phyloP scores from a whole-genome alignment of 345 rosid species.

The Cardamine resedifolia region DNA sequence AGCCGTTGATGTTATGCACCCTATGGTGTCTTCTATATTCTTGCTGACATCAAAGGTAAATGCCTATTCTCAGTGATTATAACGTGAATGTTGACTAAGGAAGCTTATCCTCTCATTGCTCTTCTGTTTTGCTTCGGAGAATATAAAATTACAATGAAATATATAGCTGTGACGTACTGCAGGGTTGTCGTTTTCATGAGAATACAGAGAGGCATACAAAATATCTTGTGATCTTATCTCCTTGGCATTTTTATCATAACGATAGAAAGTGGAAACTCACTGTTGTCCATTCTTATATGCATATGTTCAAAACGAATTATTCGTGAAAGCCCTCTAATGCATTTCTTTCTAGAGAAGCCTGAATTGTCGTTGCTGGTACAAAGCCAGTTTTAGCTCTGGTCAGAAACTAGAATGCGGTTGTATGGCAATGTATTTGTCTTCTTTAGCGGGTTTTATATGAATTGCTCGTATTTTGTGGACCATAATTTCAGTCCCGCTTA shows the following conservation, averaged over 20 bases:
- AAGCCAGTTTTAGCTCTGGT: not conserved
- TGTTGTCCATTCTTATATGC: not conserved
- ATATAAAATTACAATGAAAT: not conserved
- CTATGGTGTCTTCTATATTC: constrained; percentile 77
- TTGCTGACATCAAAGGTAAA: constrained; percentile 61
- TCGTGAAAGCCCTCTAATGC: not conserved
- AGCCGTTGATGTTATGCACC: constrained; percentile 82
- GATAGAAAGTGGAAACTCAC: not conserved
- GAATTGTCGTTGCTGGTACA: not conserved
- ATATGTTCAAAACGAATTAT: not conserved
- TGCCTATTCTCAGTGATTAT: constrained; percentile 4
- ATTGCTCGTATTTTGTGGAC: not conserved
- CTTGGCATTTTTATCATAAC: not conserved
- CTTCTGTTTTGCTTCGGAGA: not conserved
- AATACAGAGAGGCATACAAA: not conserved
- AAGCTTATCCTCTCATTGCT: constrained; percentile 15
- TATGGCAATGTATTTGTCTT: not conserved
- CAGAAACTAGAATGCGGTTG: constrained; percentile 2
- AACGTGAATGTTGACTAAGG: not conserved
- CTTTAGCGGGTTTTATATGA: not conserved
- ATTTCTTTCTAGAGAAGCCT: not conserved
- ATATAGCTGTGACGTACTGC: constrained; percentile 10
- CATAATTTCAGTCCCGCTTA: not conserved
- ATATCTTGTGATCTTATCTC: not conserved
- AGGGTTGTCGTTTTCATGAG: not conserved